These are phyloP conservation scores for Penicillium hordei DNA, from an alignment of 2,329 filamentous ascomycete species.

Conservation along the genomic window DNA sequence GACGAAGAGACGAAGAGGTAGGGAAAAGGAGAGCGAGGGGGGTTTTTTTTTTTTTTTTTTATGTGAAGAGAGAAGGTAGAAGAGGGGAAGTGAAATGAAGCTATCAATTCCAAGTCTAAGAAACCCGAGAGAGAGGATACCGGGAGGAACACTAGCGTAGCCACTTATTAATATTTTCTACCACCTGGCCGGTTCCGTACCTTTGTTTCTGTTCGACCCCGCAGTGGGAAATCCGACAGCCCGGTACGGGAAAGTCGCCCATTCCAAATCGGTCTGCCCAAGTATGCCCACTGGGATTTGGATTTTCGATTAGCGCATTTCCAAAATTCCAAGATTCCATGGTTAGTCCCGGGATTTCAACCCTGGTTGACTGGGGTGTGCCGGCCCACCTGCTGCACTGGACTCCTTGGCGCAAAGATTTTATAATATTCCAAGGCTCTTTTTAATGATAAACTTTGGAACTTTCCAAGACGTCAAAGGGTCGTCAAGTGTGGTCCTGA, in stretches of 20 bases:
- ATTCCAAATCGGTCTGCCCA: slow-evolving; percentile 3
- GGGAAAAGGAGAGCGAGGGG: too few relatives aligned
- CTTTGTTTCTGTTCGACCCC: not conserved
- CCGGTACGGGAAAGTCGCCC: not conserved
- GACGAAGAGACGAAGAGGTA: not conserved
- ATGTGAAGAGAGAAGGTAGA: slow-evolving; percentile 1
- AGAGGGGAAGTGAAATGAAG: slow-evolving; percentile 2
- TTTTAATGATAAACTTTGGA: too few relatives aligned
- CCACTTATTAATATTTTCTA: not conserved
- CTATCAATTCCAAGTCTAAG: slow-evolving; percentile 7
- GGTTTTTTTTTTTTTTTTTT: not conserved
- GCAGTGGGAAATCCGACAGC: slow-evolving; percentile 5
- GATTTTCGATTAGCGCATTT: not conserved
- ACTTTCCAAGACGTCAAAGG: too few relatives aligned
- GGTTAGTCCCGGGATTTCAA: not conserved
- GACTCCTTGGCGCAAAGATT: too few relatives aligned
- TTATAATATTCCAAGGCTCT: too few relatives aligned
- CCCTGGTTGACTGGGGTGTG: not conserved
- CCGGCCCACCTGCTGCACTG: too few relatives aligned
- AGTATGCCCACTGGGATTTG: not conserved
- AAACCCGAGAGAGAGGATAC: slow-evolving; percentile 18
- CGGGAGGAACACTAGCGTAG: slow-evolving; percentile 10
- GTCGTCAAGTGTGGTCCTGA: too few relatives aligned
- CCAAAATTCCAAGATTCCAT: not conserved
- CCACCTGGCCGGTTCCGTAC: slow-evolving; percentile 3